Evolutionary conservation across 1,284 basidiomycete species (phyloP).

Genomic region (Phaffia rhodozyma): DNA sequence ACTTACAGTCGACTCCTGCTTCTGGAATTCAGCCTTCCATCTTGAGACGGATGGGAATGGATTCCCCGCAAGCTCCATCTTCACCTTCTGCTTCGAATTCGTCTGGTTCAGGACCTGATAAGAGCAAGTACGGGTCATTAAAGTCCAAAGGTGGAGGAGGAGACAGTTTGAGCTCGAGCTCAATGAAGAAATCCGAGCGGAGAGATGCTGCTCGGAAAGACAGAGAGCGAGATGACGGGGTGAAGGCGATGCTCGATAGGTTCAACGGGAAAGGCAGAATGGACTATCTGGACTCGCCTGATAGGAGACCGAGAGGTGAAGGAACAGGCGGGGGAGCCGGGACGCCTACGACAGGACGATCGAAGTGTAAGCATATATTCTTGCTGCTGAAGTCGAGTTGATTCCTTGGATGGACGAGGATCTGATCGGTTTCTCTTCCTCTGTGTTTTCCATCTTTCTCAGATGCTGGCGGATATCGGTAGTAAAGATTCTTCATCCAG

Average conservation of each 20-base stretch:
- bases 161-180: not conserved
- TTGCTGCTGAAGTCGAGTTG: too few relatives aligned
- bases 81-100: constrained; percentile 2
- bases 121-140: not conserved
- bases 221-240: constrained; percentile 7
- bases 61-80: not conserved
- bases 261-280: not conserved
- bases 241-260: not conserved
- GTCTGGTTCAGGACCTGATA: not conserved
- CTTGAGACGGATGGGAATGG: constrained; percentile 1
- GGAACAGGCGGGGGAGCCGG: not conserved
- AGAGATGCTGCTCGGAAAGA: constrained; percentile 9
- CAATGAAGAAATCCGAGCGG: not conserved
- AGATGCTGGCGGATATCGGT: too few relatives aligned
- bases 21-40: constrained; percentile 4
- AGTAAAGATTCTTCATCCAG: too few relatives aligned
- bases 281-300: constrained; percentile 8
- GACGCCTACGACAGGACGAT: too few relatives aligned
- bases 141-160: not conserved
- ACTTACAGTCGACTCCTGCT: not conserved
- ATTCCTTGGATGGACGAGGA: too few relatives aligned
- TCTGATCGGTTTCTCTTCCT: too few relatives aligned
- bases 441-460: too few relatives aligned
- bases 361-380: too few relatives aligned
- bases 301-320: not conserved